Conservation (phyloP, 257 asterid genomes). For the Solanum arcanum region DNA sequence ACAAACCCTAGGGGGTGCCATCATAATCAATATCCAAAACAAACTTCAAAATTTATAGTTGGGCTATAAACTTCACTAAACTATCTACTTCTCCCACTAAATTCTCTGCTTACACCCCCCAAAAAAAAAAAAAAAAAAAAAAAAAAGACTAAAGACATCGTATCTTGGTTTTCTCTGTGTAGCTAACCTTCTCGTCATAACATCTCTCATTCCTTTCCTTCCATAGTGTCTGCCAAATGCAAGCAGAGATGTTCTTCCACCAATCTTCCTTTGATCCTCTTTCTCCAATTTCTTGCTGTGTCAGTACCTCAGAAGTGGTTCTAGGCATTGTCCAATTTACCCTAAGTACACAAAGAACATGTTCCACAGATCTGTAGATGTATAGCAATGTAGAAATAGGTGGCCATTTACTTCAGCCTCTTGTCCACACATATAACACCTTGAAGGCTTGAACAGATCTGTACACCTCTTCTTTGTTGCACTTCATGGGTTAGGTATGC, state of each 20-base stretch:
- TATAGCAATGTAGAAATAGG: background rate
- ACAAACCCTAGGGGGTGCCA: background rate
- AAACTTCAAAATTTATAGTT: background rate
- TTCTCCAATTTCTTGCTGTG: background rate
- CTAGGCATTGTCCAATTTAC: background rate
- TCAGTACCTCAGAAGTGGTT: background rate
- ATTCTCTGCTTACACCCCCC: background rate
- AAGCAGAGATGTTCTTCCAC: background rate
- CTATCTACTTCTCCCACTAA: background rate
- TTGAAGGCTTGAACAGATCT: background rate
- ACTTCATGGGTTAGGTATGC: background rate
- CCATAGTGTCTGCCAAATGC: background rate
- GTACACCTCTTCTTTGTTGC: background rate
- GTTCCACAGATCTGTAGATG: background rate
- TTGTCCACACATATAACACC: background rate
- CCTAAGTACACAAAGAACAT: background rate
- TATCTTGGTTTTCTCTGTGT: background rate
- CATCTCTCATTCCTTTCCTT: background rate
- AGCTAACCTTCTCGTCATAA: background rate
- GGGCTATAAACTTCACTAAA: background rate
- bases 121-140: background rate
- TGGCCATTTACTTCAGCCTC: background rate
- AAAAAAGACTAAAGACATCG: background rate
- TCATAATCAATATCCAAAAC: background rate
- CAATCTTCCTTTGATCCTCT: background rate